Percentiles rank a stretch among this genome's conserved stretches.
Conservation (phyloP, 345 rosid species). For the Cardamine resedifolia region DNA sequence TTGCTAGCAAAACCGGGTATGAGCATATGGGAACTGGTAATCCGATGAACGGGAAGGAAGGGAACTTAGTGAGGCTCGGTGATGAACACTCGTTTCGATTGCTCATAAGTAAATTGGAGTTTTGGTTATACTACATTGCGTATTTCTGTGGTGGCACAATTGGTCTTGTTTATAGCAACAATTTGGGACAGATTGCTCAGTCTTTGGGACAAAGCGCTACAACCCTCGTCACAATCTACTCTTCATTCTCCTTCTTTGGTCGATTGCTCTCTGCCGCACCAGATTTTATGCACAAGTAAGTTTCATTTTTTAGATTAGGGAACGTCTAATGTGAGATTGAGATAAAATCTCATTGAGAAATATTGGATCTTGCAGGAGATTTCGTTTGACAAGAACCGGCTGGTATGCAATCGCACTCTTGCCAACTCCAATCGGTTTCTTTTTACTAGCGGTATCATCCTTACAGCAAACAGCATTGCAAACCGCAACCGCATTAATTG, state of each 20-base stretch:
- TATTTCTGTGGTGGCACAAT: constrained; percentile 82
- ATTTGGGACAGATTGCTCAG: constrained; percentile 78
- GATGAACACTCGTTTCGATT: constrained; percentile 64
- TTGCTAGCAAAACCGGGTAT: constrained; percentile 19
- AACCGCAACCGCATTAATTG: constrained; percentile 54
- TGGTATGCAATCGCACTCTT: constrained; percentile 70
- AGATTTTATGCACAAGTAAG: constrained; percentile 67
- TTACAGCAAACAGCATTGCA: constrained; percentile 45
- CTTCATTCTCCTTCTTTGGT: constrained; percentile 82
- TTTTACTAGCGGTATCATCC: constrained; percentile 52
- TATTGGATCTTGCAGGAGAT: constrained; percentile 56
- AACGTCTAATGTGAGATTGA: background rate
- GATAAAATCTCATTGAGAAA: background rate
- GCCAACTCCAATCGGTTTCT: constrained; percentile 74
- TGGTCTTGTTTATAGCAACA: constrained; percentile 83
- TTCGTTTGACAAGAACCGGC: constrained; percentile 71
- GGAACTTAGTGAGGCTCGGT: constrained; percentile 55
- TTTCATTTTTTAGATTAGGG: background rate
- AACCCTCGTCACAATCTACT: constrained; percentile 63
- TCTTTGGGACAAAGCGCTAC: constrained; percentile 55
- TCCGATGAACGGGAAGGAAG: constrained; percentile 27
- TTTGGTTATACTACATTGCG: constrained; percentile 73
- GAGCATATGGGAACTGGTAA: constrained; percentile 20
- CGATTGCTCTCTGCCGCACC: constrained; percentile 83
- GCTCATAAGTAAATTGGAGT: constrained; percentile 60